Conservation (phyloP, 495 filamentous ascomycete genomes). For the Oidiodendron maius region DNA sequence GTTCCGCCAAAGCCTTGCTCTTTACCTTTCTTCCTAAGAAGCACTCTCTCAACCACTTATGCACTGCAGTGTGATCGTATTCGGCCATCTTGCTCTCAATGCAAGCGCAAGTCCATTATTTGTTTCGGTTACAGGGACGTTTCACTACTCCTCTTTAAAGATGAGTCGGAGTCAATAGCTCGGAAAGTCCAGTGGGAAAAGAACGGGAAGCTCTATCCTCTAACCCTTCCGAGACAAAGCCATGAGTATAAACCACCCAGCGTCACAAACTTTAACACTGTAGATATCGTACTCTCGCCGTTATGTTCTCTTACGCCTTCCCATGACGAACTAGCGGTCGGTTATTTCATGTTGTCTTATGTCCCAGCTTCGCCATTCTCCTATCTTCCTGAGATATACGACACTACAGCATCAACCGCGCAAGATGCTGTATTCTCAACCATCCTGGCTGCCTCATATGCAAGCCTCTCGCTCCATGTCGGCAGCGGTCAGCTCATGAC, state of each 20-base stretch:
- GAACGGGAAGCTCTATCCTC: constrained; percentile 4
- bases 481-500: constrained; percentile 21
- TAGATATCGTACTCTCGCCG: constrained; percentile 2
- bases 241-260: not conserved
- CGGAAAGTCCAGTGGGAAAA: constrained; percentile 7
- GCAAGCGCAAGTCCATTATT: constrained; percentile 4
- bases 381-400: constrained; percentile 8
- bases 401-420: not conserved
- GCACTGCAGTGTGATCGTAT: constrained; percentile 6
- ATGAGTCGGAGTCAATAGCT: constrained; percentile 8
- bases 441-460: constrained; percentile 2
- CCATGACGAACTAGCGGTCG: constrained; percentile 7
- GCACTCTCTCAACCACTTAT: constrained; percentile 1
- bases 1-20: constrained; percentile 1
- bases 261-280: not conserved
- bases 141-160: constrained; percentile 4
- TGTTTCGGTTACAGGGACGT: constrained; percentile 6
- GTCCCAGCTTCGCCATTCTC: constrained; percentile 5
- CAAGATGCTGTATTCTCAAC: constrained; percentile 8
- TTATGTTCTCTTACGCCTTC: constrained; percentile 4
- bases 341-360: constrained; percentile 6
- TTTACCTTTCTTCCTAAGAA: constrained; percentile 1
- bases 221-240: constrained; percentile 1
- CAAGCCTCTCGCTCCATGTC: constrained; percentile 4
- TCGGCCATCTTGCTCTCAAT: constrained; percentile 7